Evolutionary conservation across 75 land plant species (phyloP), one percentile per base, ranked within the genome.

Genomic region (Selaginella tamariscina): DNA sequence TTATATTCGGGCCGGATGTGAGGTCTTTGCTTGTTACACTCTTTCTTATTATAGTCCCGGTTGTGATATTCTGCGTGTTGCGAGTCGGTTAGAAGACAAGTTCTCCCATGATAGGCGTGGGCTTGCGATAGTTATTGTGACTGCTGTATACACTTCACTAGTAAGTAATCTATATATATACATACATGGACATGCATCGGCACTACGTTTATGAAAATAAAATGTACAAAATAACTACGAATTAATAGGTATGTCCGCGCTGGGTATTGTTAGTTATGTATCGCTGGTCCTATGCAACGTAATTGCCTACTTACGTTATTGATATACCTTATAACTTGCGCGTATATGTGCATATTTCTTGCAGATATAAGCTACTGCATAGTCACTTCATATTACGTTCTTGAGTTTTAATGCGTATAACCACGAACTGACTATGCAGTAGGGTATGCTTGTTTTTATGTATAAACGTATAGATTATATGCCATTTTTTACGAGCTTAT

Each of bases 1-100:
- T 91, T 31, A 81, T 91, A 70, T 86, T 91, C 78, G 97, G 97
- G 27, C 97, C 97, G 15, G 93, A 88, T 81, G 91, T 69, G 32
- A 76, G 93, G 65, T 85, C 89, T 1, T 63, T 91, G 69, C 32
- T 69, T 8, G 33, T 91, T 0, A 83, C 97, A 0, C 39, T 91
- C 30, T 74, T 70, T 57, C 74, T 91, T 0, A 83, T 91, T 23
- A 66, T 79, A 2, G 73, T 69, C 24, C 97, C 97, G 0, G 78
- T 80, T 5, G 68, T 68, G 29, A 24, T 84, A 1, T 91, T 91
- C 63, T 82, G 74, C 62, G 72, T 68, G 0, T 91, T 88, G 80
- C 81, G 1, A 64, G 72, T 21, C 65, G 72, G 32, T 66, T 91
- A 20, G 39, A 78, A 2, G 32, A 85, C 65, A 82, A 83, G 39